Conservation (phyloP, 2,329 filamentous ascomycete genomes). For the Nannizzia gypsea region DNA sequence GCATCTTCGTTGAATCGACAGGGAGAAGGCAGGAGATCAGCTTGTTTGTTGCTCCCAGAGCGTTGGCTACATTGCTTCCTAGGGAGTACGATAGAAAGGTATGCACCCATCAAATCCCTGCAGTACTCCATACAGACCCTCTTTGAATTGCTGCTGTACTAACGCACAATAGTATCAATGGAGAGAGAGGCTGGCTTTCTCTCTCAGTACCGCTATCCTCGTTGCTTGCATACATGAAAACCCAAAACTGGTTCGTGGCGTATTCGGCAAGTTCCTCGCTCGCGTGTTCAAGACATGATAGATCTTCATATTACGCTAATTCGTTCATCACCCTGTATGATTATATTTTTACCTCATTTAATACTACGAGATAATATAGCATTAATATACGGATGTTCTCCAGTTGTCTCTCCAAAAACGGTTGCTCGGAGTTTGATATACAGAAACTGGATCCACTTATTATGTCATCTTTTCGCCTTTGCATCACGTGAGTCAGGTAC, state of each 20-base stretch:
- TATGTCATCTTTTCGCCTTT: neutral
- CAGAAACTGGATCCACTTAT: no score
- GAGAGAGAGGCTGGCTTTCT: constrained; percentile 56
- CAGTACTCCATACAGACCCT: constrained; percentile 9
- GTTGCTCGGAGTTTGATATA: neutral
- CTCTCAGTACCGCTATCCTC: constrained; percentile 56
- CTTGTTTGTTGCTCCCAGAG: constrained; percentile 69
- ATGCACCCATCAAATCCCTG: constrained; percentile 13
- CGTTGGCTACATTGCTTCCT: constrained; percentile 62
- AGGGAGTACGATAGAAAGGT: constrained; percentile 50
- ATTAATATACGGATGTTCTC: neutral
- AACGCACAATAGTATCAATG: constrained; percentile 44
- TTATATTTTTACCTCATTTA: neutral
- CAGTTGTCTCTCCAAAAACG: neutral
- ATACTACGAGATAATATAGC: neutral
- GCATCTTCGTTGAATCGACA: constrained; percentile 58
- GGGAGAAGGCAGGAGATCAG: constrained; percentile 60
- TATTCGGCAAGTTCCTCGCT: constrained; percentile 51
- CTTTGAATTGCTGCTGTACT: neutral
- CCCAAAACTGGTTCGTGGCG: constrained; percentile 51
- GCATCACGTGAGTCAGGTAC: neutral
- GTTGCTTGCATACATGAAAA: constrained; percentile 56
- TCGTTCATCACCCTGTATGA: neutral
- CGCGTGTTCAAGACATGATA: constrained; percentile 32
- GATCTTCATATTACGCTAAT: neutral